phyloP scores from a whole-genome alignment of 352 stramenopile genomes.

The Phytopythium mirpurense region DNA sequence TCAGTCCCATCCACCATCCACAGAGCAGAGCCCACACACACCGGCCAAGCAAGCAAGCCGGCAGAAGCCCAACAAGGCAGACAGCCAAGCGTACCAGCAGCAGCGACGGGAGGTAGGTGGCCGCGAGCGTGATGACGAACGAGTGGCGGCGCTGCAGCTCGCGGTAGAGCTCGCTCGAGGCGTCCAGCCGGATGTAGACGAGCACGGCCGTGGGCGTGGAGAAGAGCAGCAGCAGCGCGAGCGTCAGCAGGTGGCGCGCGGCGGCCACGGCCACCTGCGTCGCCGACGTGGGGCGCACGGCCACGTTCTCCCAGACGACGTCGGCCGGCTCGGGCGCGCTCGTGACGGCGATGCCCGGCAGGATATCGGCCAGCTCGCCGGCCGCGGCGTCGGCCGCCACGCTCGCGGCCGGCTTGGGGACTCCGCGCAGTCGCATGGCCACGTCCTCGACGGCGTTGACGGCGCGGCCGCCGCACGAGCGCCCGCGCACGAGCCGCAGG shows the following conservation, averaged over 20 bases:
- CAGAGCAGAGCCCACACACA: not conserved
- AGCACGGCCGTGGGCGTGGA: slow-evolving; percentile 74
- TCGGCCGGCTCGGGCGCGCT: slow-evolving; percentile 75
- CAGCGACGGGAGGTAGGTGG: slow-evolving; percentile 67
- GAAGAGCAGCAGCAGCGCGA: slow-evolving; percentile 60
- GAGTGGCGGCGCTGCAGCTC: slow-evolving; percentile 38
- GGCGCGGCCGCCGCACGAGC: slow-evolving; percentile 31
- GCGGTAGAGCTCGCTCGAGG: slow-evolving; percentile 52
- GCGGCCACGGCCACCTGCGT: slow-evolving; percentile 29
- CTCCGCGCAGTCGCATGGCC: slow-evolving; percentile 13
- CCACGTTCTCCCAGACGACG: slow-evolving; percentile 72
- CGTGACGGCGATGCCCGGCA: slow-evolving; percentile 45
- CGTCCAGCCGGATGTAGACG: slow-evolving; percentile 79
- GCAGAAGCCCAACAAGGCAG: too few relatives aligned
- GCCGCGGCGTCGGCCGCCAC: slow-evolving; percentile 14
- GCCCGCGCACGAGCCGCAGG: slow-evolving; percentile 37
- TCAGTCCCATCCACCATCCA: not conserved
- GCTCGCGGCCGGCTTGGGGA: slow-evolving; percentile 13
- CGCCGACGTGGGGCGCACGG: slow-evolving; percentile 49
- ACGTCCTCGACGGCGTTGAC: slow-evolving; percentile 31
- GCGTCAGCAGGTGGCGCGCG: slow-evolving; percentile 40
- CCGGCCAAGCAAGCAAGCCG: too few relatives aligned
- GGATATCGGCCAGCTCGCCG: slow-evolving; percentile 27
- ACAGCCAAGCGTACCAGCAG: slow-evolving; percentile 36
- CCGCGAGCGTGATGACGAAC: slow-evolving; percentile 51